Percentiles rank a stretch among this genome's conserved stretches.
Evolutionary conservation across 176 grass and related monocot genomes (phyloP).

Genomic region (Musa itinerans): DNA sequence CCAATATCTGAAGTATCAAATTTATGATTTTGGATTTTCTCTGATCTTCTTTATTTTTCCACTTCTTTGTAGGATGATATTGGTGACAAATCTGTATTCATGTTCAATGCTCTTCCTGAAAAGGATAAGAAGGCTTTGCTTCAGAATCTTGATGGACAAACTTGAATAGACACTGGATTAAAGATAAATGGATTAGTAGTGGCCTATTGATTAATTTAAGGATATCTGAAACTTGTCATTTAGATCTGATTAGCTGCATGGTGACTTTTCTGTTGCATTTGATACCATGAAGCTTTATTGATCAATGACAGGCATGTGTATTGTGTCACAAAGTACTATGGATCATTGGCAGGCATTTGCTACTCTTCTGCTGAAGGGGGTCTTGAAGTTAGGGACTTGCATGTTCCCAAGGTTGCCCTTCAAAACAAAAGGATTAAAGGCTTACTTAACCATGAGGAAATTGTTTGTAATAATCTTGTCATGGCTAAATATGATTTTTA

Average conservation of each 20-base stretch:
- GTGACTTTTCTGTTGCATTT: background rate
- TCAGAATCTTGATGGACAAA: constrained; percentile 40
- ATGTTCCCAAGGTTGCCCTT: too few relatives aligned
- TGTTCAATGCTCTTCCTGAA: constrained; percentile 79
- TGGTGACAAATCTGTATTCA: constrained; percentile 86
- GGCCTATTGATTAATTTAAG: too few relatives aligned
- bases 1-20: background rate
- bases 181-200: background rate
- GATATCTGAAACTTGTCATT: background rate
- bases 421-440: too few relatives aligned
- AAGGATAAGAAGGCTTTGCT: constrained; percentile 74
- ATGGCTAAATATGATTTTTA: too few relatives aligned
- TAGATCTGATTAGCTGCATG: background rate
- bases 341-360: too few relatives aligned
- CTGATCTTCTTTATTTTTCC: background rate
- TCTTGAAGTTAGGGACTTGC: too few relatives aligned
- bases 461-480: too few relatives aligned
- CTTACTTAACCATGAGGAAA: too few relatives aligned
- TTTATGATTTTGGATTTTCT: background rate
- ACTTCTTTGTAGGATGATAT: constrained; percentile 54
- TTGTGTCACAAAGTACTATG: too few relatives aligned
- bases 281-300: background rate
- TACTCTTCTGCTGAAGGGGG: too few relatives aligned
- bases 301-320: background rate
- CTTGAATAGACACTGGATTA: constrained; percentile 39